phyloP scores from a whole-genome alignment of 768 basidiomycete species.

The Boletellus ananiceps region DNA sequence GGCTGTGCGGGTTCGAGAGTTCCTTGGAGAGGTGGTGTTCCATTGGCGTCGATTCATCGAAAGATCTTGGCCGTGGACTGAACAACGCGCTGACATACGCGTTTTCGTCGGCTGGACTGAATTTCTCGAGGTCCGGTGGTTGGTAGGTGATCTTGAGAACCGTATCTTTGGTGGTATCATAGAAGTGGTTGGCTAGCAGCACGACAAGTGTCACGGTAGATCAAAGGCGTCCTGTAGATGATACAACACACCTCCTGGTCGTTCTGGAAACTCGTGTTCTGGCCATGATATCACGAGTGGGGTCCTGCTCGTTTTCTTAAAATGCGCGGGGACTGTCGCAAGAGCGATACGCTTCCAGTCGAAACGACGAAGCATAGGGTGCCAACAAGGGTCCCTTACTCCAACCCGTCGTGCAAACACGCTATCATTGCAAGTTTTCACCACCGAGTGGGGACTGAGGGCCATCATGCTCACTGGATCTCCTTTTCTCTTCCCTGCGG shows the following conservation, averaged over 20 bases:
- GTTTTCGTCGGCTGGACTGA: constrained; percentile 43
- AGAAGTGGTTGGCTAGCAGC: constrained; percentile 35
- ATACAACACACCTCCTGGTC: constrained; percentile 23
- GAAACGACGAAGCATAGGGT: constrained; percentile 48
- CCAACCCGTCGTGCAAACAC: constrained; percentile 75
- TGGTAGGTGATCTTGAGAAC: constrained; percentile 70
- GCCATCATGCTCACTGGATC: constrained; percentile 41
- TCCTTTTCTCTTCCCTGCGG: constrained; percentile 32
- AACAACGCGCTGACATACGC: constrained; percentile 54
- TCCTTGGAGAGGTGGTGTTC: constrained; percentile 66
- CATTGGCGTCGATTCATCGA: constrained; percentile 52
- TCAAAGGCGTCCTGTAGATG: neutral
- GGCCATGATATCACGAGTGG: constrained; percentile 69
- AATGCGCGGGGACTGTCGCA: constrained; percentile 56
- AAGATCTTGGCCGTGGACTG: constrained; percentile 38
- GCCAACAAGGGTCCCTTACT: constrained; percentile 57
- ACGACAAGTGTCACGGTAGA: constrained; percentile 6
- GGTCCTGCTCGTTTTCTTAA: constrained; percentile 29
- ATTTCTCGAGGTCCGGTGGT: constrained; percentile 45
- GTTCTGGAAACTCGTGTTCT: constrained; percentile 39
- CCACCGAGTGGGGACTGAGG: neutral
- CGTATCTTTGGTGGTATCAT: constrained; percentile 60
- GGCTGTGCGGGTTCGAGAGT: constrained; percentile 76
- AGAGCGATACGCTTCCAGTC: constrained; percentile 73
- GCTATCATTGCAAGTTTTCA: constrained; percentile 34